Evolutionary conservation across 768 basidiomycete species (phyloP).

Genomic region (Phylloporus rhodoxanthus): DNA sequence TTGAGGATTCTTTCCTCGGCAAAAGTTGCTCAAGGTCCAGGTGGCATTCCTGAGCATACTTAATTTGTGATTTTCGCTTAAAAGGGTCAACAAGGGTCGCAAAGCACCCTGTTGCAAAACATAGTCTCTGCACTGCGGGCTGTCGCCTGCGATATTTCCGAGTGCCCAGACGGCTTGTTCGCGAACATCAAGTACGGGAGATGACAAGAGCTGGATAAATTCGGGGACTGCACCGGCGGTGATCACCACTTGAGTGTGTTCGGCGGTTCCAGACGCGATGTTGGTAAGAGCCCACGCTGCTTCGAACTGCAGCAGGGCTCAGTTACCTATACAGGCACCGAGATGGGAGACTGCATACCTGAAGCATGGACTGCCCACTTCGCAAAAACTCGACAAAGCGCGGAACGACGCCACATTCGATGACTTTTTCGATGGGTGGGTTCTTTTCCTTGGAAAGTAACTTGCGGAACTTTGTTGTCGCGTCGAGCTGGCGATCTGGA

Average conservation of each 20-base stretch:
- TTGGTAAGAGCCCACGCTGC: constrained; percentile 98
- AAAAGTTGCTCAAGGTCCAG: constrained; percentile 99
- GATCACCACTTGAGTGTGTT: constrained; percentile 98
- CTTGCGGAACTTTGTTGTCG: constrained; percentile 98
- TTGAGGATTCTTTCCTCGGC: constrained; percentile 95
- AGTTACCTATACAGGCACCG: constrained; percentile 4
- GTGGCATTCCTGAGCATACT: constrained; percentile 99
- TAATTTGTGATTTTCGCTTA: constrained; percentile 97
- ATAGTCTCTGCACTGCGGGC: constrained; percentile 94
- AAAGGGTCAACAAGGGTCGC: constrained; percentile 78
- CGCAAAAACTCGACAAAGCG: constrained; percentile 95
- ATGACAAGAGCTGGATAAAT: constrained; percentile 94
- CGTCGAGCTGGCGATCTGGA: constrained; percentile 87
- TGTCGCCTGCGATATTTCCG: constrained; percentile 98
- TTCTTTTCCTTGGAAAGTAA: constrained; percentile 99
- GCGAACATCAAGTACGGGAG: constrained; percentile 91
- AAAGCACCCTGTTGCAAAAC: constrained; percentile 92
- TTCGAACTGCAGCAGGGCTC: constrained; percentile 61
- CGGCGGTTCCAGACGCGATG: constrained; percentile 96
- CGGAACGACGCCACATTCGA: constrained; percentile 94
- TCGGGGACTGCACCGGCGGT: constrained; percentile 90
- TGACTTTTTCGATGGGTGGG: constrained; percentile 97
- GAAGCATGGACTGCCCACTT: constrained; percentile 75
- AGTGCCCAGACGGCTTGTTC: constrained; percentile 99
- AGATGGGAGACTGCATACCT: constrained; percentile 41